Evolutionary conservation across 352 stramenopile genomes (phyloP).

Genomic region (Globisporangium middletonii): DNA sequence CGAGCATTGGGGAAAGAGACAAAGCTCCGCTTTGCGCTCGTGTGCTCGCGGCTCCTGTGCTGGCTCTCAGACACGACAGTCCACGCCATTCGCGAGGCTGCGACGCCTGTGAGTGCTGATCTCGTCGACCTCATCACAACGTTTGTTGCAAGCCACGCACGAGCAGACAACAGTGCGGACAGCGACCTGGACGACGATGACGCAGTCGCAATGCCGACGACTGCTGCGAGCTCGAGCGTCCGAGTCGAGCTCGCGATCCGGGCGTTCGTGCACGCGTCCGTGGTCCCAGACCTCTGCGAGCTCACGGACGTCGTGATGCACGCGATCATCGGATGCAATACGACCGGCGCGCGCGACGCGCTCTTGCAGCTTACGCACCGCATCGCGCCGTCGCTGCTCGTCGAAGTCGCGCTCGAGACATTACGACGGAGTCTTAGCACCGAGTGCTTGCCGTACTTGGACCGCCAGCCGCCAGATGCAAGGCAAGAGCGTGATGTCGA

Average conservation of each 20-base stretch:
- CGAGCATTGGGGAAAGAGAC: constrained; percentile 31
- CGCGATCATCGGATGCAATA: constrained; percentile 33
- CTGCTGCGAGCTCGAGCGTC: constrained; percentile 2
- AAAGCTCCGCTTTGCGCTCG: constrained; percentile 25
- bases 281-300: constrained; percentile 12
- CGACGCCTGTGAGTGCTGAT: constrained; percentile 1
- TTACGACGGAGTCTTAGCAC: constrained; percentile 19
- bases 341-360: constrained; percentile 18
- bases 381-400: constrained; percentile 16
- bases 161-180: neutral
- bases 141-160: constrained; percentile 1
- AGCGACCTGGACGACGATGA: neutral
- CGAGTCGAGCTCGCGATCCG: constrained; percentile 14
- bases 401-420: constrained; percentile 18
- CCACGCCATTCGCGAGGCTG: constrained; percentile 16
- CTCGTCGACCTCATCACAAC: constrained; percentile 2
- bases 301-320: constrained; percentile 24
- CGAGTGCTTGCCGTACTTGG: constrained; percentile 22
- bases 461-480: neutral
- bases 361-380: constrained; percentile 24
- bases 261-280: constrained; percentile 11
- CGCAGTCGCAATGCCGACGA: neutral
- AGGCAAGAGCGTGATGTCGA: constrained; percentile 9
- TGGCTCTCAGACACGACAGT: constrained; percentile 42
- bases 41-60: constrained; percentile 35